Percentiles rank a stretch among this genome's conserved stretches.
Evolutionary conservation across 306 rosid genomes (phyloP).

Genomic region (Citrullus colocynthis): DNA sequence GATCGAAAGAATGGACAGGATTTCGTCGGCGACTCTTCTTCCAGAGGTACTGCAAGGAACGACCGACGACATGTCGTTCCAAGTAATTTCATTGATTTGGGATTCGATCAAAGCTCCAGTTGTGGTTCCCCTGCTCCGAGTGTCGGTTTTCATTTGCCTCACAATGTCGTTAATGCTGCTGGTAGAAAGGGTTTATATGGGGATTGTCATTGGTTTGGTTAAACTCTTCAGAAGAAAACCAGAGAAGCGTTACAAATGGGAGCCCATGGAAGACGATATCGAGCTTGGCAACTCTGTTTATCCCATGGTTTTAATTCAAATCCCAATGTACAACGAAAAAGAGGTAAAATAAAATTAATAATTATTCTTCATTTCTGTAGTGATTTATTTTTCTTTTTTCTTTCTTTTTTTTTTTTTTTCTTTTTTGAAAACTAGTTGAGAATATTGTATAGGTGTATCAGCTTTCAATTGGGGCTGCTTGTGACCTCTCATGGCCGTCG

Average conservation of each 20-base stretch:
- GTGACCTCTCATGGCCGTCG: conserved; percentile 12
- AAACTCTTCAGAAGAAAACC: conserved; percentile 4
- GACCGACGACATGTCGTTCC: not conserved
- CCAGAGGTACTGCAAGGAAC: not conserved
- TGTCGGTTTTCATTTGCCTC: not conserved
- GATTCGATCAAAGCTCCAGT: not conserved
- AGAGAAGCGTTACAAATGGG: conserved; percentile 11
- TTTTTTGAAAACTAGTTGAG: too few species aligned
- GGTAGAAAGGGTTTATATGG: conserved; percentile 11
- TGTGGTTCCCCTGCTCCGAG: not conserved
- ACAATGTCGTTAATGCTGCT: conserved; percentile 9
- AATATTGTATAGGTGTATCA: not conserved
- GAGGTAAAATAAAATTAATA: not conserved
- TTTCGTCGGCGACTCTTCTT: not conserved
- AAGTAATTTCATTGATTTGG: not conserved
- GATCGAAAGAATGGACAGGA: not conserved
- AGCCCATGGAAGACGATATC: conserved; percentile 8
- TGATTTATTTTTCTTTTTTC: not conserved
- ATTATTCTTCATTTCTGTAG: not conserved
- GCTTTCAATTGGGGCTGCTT: conserved; percentile 8
- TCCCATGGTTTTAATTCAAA: conserved; percentile 12
- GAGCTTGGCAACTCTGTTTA: conserved; percentile 13
- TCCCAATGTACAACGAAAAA: conserved; percentile 12
- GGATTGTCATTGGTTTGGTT: not conserved
- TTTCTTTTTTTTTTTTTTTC: not conserved